Evolutionary conservation across 2,329 filamentous ascomycete species (phyloP).

Genomic region (Niveomyces coronatus): DNA sequence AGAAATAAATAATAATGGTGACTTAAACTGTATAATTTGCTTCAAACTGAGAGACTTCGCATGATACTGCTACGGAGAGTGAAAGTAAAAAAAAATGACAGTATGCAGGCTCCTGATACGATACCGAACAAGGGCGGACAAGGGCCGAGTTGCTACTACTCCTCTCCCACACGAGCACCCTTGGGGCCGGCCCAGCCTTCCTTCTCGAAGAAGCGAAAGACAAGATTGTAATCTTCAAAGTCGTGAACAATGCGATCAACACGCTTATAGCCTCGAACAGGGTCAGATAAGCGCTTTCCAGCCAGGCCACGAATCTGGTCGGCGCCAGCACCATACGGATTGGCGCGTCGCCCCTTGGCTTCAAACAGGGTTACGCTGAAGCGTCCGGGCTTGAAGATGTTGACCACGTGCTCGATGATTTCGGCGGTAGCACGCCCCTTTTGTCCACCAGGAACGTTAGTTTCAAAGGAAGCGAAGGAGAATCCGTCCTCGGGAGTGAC

Average conservation of each 20-base stretch:
- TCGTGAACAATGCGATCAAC: slow-evolving; percentile 95
- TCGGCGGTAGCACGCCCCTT: slow-evolving; percentile 81
- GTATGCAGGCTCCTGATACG: too few relatives aligned
- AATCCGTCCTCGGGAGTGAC: slow-evolving; percentile 95
- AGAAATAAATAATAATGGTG: not conserved
- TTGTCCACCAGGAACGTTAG: slow-evolving; percentile 86
- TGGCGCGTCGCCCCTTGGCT: slow-evolving; percentile 53
- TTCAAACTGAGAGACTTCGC: too few relatives aligned
- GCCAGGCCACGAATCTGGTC: slow-evolving; percentile 27
- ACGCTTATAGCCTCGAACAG: slow-evolving; percentile 74
- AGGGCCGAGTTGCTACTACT: slow-evolving; percentile 20
- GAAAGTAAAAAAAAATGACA: too few relatives aligned
- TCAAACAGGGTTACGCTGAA: slow-evolving; percentile 97
- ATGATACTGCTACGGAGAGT: too few relatives aligned
- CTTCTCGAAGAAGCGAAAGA: slow-evolving; percentile 93
- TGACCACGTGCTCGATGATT: slow-evolving; percentile 85
- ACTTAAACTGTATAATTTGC: too few relatives aligned
- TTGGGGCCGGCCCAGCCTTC: slow-evolving; percentile 59
- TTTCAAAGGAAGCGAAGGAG: slow-evolving; percentile 97
- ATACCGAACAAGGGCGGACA: too few relatives aligned
- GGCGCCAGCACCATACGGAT: slow-evolving; percentile 29
- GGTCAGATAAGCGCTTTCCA: slow-evolving; percentile 54
- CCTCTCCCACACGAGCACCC: slow-evolving; percentile 44
- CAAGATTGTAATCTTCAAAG: slow-evolving; percentile 90
- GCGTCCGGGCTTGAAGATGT: slow-evolving; percentile 93